Evolutionary conservation across 352 stramenopile genomes (phyloP), one percentile per base, ranked within the genome.

Genomic region (Thraustochytrium striatum): DNA sequence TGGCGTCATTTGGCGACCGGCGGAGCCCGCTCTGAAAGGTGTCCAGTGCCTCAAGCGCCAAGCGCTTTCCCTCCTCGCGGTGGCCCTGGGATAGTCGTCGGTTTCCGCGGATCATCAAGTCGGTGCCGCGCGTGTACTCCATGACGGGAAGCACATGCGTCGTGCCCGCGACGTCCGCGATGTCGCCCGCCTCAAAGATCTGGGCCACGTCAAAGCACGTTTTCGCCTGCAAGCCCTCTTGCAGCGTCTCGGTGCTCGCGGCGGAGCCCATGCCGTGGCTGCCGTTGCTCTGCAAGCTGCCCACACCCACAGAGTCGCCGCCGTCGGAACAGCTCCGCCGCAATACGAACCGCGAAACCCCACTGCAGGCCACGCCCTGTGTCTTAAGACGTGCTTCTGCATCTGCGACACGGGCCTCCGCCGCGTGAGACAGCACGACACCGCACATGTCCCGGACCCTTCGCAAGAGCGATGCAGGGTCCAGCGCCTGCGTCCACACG

Each of bases 381-480:
- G n/a, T n/a, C n/a, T n/a, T n/a, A n/a, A n/a, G n/a, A n/a, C n/a
- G n/a, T n/a, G n/a, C n/a, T n/a, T n/a, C n/a, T n/a, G n/a, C n/a
- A n/a, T n/a, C n/a, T n/a, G n/a, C n/a, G n/a, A n/a, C n/a, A n/a
- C n/a, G n/a, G n/a, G n/a, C n/a, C n/a, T n/a, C n/a, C n/a, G n/a
- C n/a, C n/a, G n/a, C n/a, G 16, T 55, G 47, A 55, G 65, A 68
- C 13, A 75, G 43, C 30, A 52, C 43, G 21, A 75, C 61, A 30
- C 65, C 65, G 36, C 65, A 75, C 65, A 75, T 75, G 32, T 3
- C 21, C 65, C 61, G 65, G 30, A 75, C 52, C n/a, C 65, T 11
- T 28, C 11, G 28, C 32, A 75, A 75, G 25, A 75, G 65, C 32
- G 65, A 39, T 32, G 44, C 65, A 7, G 52, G 44, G 25, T 19